phyloP scores from a whole-genome alignment of 2,329 filamentous ascomycete genomes.

The Microsporum ferrugineum region DNA sequence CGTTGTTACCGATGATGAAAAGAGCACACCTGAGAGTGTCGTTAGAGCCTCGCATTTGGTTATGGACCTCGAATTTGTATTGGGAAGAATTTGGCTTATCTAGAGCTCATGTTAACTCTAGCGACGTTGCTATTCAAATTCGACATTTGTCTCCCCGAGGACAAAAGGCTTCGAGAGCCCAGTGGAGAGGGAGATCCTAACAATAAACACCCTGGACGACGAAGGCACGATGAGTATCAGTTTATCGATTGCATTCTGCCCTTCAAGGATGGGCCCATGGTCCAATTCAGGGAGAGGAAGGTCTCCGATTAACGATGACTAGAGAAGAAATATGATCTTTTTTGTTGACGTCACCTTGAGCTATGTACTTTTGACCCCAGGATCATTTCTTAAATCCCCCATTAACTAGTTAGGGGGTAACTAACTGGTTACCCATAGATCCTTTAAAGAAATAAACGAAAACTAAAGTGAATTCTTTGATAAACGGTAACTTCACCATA shows the following conservation, averaged over 20 bases:
- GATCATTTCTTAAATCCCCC: too few relatives aligned
- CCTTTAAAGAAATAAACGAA: too few relatives aligned
- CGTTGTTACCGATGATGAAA: neutral
- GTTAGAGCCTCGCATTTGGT: slow-evolving; percentile 38
- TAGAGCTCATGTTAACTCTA: slow-evolving; percentile 32
- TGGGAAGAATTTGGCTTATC: slow-evolving; percentile 34
- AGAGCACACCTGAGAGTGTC: slow-evolving; percentile 20
- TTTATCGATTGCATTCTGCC: slow-evolving; percentile 6
- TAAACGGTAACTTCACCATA: too few relatives aligned
- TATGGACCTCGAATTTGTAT: slow-evolving; percentile 34
- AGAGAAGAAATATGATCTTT: too few relatives aligned
- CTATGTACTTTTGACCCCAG: too few relatives aligned
- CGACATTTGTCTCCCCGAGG: slow-evolving; percentile 21
- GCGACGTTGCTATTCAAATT: slow-evolving; percentile 30
- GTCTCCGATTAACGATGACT: too few relatives aligned
- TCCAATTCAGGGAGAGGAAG: slow-evolving; percentile 16
- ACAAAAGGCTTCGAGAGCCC: neutral
- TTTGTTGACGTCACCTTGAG: too few relatives aligned
- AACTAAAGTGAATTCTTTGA: too few relatives aligned
- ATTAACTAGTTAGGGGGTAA: too few relatives aligned
- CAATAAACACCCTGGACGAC: slow-evolving; percentile 6
- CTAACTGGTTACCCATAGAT: too few relatives aligned
- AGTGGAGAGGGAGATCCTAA: neutral
- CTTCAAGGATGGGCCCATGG: slow-evolving; percentile 25
- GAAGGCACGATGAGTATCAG: slow-evolving; percentile 8